These are phyloP conservation scores for Nissolia schottii DNA, from an alignment of 306 rosid genomes.

Conservation along the genomic window DNA sequence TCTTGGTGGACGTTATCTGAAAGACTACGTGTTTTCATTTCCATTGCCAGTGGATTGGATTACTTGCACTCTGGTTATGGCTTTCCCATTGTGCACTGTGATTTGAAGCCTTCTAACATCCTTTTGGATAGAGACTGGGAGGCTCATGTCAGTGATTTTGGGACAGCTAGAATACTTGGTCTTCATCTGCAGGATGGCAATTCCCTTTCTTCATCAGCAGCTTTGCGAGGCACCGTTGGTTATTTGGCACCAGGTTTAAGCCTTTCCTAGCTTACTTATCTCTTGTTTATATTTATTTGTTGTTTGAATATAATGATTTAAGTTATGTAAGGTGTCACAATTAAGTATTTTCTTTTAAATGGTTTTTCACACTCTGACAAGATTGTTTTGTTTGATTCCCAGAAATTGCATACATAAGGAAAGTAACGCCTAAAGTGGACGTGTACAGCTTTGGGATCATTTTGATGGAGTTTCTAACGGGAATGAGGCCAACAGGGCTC, in stretches of 20 bases:
- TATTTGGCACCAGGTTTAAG: conserved; percentile 84
- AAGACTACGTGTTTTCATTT: conserved; percentile 46
- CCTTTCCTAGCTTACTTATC: not conserved
- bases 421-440: conserved; percentile 67
- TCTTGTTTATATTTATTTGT: no score
- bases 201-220: conserved; percentile 55
- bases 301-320: no score
- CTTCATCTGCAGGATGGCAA: conserved; percentile 58
- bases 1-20: conserved; percentile 58
- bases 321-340: no score
- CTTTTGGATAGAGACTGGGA: conserved; percentile 68
- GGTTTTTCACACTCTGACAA: conserved; percentile 5
- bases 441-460: conserved; percentile 80
- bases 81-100: conserved; percentile 79
- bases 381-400: conserved; percentile 31
- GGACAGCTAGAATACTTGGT: conserved; percentile 83
- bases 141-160: conserved; percentile 92
- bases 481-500: conserved; percentile 64
- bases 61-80: conserved; percentile 76
- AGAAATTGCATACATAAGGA: conserved; percentile 82
- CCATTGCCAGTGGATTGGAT: conserved; percentile 73
- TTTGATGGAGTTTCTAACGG: conserved; percentile 76
- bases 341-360: not conserved
- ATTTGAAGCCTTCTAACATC: conserved; percentile 84
- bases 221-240: conserved; percentile 76